Percentiles rank a stretch among this genome's conserved stretches.
Conservation (phyloP, 371 early-diverging fungal species). For the Mortierella sp. region DNA sequence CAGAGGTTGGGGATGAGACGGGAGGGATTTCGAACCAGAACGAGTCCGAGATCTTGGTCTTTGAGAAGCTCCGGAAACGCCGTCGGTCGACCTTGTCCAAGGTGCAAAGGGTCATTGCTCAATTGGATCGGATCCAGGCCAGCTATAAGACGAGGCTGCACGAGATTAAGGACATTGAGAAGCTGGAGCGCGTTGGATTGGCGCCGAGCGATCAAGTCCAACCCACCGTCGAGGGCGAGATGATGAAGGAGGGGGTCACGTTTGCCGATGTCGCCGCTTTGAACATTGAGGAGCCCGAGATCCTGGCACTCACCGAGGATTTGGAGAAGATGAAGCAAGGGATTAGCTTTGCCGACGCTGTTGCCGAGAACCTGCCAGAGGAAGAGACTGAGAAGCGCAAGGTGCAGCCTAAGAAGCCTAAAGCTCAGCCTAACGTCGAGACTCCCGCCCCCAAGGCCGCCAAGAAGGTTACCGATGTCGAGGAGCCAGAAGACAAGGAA, state of each 20-base stretch:
- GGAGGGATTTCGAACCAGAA: conserved; percentile 8
- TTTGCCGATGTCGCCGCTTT: conserved; percentile 27
- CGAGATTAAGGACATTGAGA: conserved; percentile 24
- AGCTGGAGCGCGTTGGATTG: conserved; percentile 30
- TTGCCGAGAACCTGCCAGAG: conserved; percentile 17
- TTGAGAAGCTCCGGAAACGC: conserved; percentile 37
- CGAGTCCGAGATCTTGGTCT: conserved; percentile 24
- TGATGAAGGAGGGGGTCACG: conserved; percentile 44
- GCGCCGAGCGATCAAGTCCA: conserved; percentile 36
- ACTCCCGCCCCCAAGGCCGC: background rate
- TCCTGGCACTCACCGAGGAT: conserved; percentile 40
- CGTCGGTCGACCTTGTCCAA: conserved; percentile 18
- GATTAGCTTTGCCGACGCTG: conserved; percentile 29
- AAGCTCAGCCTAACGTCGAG: background rate
- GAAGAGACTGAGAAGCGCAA: background rate
- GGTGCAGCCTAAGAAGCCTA: background rate
- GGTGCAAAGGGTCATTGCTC: conserved; percentile 18
- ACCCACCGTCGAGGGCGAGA: conserved; percentile 42
- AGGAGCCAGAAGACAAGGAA: background rate
- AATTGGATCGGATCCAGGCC: conserved; percentile 16
- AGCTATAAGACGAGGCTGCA: conserved; percentile 25
- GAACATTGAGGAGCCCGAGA: conserved; percentile 32
- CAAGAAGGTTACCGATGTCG: background rate
- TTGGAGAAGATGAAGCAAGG: conserved; percentile 48
- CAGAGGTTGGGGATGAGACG: conserved; percentile 33